These are phyloP conservation scores for Diaporthe aspalathi DNA, from an alignment of 2,329 filamentous ascomycete genomes.

Conservation along the genomic window DNA sequence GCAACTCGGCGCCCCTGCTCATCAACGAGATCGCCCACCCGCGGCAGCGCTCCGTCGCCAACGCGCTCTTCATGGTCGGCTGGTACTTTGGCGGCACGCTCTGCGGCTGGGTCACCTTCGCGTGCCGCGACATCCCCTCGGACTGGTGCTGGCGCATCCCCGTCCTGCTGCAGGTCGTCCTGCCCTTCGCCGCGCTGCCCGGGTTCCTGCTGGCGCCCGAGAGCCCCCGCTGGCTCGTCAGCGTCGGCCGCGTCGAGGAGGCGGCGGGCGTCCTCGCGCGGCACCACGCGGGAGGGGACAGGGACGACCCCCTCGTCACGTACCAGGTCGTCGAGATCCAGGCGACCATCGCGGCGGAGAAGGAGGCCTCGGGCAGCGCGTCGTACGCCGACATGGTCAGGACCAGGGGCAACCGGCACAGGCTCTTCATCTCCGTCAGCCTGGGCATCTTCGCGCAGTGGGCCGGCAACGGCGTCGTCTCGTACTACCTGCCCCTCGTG, in stretches of 20 bases:
- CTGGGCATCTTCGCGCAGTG: constrained; percentile 48
- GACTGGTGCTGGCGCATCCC: constrained; percentile 33
- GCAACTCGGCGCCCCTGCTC: constrained; percentile 49
- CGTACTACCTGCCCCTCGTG: constrained; percentile 25
- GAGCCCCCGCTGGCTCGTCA: constrained; percentile 38
- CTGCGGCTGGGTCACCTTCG: constrained; percentile 46
- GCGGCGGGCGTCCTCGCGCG: constrained; percentile 42
- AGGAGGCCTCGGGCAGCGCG: constrained; percentile 34
- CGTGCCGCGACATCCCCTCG: constrained; percentile 21
- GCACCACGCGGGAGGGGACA: constrained; percentile 45
- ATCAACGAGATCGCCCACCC: constrained; percentile 59
- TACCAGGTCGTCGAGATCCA: constrained; percentile 45
- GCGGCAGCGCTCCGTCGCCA: constrained; percentile 50
- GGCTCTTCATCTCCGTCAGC: constrained; percentile 46
- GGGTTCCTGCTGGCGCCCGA: constrained; percentile 43
- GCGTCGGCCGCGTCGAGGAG: constrained; percentile 25
- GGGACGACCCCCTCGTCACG: constrained; percentile 35
- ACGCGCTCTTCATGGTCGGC: constrained; percentile 46
- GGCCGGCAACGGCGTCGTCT: constrained; percentile 40
- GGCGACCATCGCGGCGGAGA: constrained; percentile 41
- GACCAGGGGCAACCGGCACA: constrained; percentile 45
- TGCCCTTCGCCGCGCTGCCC: constrained; percentile 34
- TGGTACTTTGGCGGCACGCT: constrained; percentile 48
- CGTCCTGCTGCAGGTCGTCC: constrained; percentile 42
- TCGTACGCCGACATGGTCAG: constrained; percentile 40